phyloP scores from a whole-genome alignment of 108 stramenopile species.

The Nannochloropsis gaditana region DNA sequence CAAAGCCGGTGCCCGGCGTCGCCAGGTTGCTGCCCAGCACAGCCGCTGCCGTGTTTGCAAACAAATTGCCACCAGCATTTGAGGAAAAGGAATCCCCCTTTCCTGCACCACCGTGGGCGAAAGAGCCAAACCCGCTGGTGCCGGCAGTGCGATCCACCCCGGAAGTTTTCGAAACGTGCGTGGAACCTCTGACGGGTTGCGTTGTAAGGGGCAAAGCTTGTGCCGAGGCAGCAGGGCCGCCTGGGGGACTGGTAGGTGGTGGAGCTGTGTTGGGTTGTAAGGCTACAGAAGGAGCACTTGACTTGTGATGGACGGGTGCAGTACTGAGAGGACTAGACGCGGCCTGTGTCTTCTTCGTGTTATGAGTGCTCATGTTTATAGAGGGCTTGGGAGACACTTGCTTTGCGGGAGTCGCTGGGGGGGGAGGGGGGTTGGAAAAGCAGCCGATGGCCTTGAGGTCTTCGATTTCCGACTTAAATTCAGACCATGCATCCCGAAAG shows the following conservation, averaged over 20 bases:
- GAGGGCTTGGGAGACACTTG: no score
- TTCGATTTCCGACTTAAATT: background rate
- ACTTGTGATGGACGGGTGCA: no score
- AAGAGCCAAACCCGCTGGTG: background rate
- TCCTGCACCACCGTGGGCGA: background rate
- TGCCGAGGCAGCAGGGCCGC: no score
- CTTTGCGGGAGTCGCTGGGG: background rate
- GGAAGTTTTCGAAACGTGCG: background rate
- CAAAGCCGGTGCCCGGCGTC: background rate
- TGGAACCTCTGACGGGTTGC: background rate
- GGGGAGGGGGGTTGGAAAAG: conserved; percentile 3
- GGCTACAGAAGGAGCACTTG: no score
- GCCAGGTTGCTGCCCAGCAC: no score
- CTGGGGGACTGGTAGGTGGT: no score
- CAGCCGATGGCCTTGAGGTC: background rate
- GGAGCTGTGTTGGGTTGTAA: no score
- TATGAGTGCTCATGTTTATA: no score
- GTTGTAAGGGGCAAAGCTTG: no score
- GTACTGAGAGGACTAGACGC: no score
- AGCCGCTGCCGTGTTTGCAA: background rate
- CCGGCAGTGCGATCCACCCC: background rate
- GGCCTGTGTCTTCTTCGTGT: no score
- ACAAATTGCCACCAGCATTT: background rate
- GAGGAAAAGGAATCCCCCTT: background rate
- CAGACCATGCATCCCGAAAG: background rate